Evolutionary conservation across 2,329 filamentous ascomycete genomes (phyloP).

Genomic region (Myriosclerotinia curreyana): DNA sequence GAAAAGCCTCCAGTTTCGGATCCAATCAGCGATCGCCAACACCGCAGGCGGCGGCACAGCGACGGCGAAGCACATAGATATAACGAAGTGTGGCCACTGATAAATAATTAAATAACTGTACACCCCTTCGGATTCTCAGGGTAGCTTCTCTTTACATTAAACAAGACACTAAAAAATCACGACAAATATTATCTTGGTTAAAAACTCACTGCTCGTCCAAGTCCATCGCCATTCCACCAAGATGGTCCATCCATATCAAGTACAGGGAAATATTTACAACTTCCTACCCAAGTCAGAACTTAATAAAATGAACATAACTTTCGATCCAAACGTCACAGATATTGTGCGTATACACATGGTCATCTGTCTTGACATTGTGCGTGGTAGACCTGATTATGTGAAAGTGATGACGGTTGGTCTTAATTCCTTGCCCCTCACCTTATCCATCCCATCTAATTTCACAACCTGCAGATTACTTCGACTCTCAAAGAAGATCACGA

Average conservation of each 20-base stretch:
- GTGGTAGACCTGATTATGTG: background rate
- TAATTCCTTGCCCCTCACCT: background rate
- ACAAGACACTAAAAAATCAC: background rate
- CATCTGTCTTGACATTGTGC: background rate
- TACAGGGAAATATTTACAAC: background rate
- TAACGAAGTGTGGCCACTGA: background rate
- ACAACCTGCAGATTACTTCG: background rate
- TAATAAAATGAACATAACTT: background rate
- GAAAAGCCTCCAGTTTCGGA: background rate
- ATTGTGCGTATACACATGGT: background rate
- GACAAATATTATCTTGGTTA: background rate
- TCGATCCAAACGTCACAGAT: background rate
- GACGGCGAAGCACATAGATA: background rate
- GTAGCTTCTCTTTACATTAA: background rate
- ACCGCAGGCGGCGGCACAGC: background rate
- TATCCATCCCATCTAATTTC: background rate
- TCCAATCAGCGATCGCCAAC: background rate
- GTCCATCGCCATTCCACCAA: background rate
- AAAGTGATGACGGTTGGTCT: background rate
- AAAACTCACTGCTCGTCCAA: background rate
- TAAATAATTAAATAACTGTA: background rate
- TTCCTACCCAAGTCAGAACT: background rate
- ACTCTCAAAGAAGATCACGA: slow-evolving; percentile 14
- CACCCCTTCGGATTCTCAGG: background rate
- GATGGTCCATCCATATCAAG: background rate